Evolutionary conservation across 139 green algal species (phyloP).

Genomic region (Diplosphaera chodatii): DNA sequence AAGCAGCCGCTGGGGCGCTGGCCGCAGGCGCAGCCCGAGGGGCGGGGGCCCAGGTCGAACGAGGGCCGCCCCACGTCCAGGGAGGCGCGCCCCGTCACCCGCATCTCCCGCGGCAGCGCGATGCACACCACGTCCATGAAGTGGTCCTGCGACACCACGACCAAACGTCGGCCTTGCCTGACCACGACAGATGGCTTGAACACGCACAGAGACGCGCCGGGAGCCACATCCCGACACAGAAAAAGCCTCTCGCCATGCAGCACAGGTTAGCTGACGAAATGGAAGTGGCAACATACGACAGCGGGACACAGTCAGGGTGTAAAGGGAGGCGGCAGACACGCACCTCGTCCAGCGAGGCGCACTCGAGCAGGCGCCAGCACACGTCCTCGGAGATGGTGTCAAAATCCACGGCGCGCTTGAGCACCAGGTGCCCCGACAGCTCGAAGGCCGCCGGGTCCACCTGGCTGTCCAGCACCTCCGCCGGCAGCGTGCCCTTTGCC

Average conservation of each 20-base stretch:
- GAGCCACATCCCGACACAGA: too few species aligned
- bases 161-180: too few species aligned
- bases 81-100: too few species aligned
- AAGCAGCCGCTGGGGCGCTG: background rate
- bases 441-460: conserved; percentile 96
- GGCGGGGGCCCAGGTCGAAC: background rate
- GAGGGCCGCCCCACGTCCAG: background rate
- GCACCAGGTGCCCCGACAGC: conserved; percentile 92
- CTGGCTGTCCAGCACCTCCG: conserved; percentile 52
- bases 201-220: too few species aligned
- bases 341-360: conserved; percentile 52
- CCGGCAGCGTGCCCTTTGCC: conserved; percentile 17
- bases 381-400: conserved; percentile 54
- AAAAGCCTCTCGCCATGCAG: too few species aligned
- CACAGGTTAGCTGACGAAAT: too few species aligned
- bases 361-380: conserved; percentile 57
- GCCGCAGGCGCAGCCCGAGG: background rate
- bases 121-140: conserved; percentile 1
- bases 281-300: too few species aligned
- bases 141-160: background rate
- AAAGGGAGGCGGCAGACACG: background rate
- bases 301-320: too few species aligned
- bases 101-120: background rate
- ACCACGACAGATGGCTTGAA: too few species aligned
- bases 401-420: conserved; percentile 88